Base-by-base conservation (phyloP, 768 basidiomycete species). In the Suillus weaverae region DNA sequence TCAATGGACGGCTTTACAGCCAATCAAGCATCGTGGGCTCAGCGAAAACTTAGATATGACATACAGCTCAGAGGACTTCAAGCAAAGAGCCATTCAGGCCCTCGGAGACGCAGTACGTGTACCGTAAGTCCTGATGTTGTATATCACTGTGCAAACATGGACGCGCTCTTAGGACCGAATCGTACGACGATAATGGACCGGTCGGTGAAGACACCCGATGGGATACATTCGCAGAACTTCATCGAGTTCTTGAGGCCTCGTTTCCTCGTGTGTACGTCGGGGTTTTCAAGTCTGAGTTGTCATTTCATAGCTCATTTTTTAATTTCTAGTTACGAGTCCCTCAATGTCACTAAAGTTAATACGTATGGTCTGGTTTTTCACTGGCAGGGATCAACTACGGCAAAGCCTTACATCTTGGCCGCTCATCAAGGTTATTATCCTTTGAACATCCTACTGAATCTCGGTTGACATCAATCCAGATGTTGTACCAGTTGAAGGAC, bases 401-500 rank as follows among this genome's bases (percentile, higher is more conserved):
- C 77, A 5, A 86, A 87, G 71, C 88, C 88, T 0, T 66, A 86
- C 11, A 76, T 88, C 14, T 71, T 84, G 20, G 68, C 79, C n/a
- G 83, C 80, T n/a, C 83, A 85, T 67, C 83, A 85, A 73, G 83
- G 83, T 41, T 10, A 22, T 35, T 20, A 22, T 43, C 10, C 1
- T 30, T 36, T n/a, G 16, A 32, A 51, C n/a, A 22, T 43, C 9
- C 33, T n/a, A 16, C 26, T 43, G 39, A 55, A 61, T 46, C 9
- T n/a, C 20, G 39, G n/a, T 61, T 38, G 57, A 22, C 26, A 6
- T 26, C 18, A 2, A n/a, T 48, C 7, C 59, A 86, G 88, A 90
- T 70, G 87, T 88, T 13, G 88, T 90, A 7, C 88, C 87, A 11
- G 87, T 89, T 14, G 79, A 85, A 26, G 80, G 80, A 4, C 76